phyloP scores from a whole-genome alignment of 2,329 filamentous ascomycete genomes.

The Penicillium sp. region DNA sequence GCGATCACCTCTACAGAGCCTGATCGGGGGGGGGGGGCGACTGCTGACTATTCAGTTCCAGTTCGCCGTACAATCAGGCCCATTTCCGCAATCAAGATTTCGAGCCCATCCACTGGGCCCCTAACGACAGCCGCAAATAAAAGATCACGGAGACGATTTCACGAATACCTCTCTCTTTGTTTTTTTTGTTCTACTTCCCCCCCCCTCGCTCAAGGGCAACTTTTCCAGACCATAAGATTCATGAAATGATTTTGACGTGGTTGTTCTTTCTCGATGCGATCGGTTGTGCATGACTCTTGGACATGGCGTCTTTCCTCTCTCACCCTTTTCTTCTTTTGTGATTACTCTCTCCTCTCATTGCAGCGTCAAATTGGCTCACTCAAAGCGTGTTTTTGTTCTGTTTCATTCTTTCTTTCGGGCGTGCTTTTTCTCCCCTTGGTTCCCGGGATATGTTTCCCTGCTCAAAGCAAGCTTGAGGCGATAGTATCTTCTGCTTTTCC shows the following conservation, averaged over 20 bases:
- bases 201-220: no score
- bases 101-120: constrained; percentile 42
- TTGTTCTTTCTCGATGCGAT: not conserved
- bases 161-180: not conserved
- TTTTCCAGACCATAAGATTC: no score
- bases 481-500: not conserved
- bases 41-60: constrained; percentile 12
- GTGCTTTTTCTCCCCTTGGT: no score
- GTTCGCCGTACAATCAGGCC: constrained; percentile 42
- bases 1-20: constrained; percentile 1
- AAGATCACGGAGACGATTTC: constrained; percentile 23
- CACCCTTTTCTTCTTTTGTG: no score
- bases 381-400: no score
- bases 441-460: no score
- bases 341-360: no score
- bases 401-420: no score
- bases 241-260: not conserved
- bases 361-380: no score
- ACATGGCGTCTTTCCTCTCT: constrained; percentile 4
- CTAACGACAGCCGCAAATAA: constrained; percentile 24
- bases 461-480: no score
- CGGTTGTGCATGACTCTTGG: constrained; percentile 2
- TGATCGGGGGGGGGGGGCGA: no score
- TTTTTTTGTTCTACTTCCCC: no score
- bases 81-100: constrained; percentile 44